These are phyloP conservation scores for Populus deltoides DNA, from an alignment of 345 rosid genomes.

Conservation along the genomic window DNA sequence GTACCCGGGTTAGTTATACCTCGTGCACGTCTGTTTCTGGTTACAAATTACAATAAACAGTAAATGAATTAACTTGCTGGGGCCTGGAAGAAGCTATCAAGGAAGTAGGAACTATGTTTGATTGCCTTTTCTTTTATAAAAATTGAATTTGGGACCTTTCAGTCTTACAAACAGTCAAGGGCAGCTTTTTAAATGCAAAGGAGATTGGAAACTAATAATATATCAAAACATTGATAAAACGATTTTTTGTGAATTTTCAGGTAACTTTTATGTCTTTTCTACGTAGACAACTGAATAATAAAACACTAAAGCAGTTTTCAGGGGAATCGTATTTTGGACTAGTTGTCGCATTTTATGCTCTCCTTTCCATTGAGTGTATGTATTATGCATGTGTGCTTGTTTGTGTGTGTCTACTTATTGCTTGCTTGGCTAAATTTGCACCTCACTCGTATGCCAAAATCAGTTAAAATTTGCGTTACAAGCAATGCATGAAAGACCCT, in stretches of 20 bases:
- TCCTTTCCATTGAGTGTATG: background rate
- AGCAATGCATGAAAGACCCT: background rate
- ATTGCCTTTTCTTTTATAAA: background rate
- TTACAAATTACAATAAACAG: background rate
- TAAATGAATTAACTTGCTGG: no score
- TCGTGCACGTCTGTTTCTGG: background rate
- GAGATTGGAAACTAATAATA: background rate
- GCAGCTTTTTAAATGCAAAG: background rate
- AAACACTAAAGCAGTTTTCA: background rate
- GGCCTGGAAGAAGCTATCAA: background rate
- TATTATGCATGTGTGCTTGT: background rate
- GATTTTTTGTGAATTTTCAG: background rate
- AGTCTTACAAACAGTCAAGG: background rate
- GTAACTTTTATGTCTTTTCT: background rate
- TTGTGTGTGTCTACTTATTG: background rate
- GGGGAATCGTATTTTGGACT: background rate
- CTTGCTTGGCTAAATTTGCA: background rate
- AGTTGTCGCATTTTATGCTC: background rate
- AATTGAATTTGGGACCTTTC: background rate
- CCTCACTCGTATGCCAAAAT: background rate
- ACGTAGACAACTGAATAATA: background rate
- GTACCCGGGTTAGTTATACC: constrained; percentile 62
- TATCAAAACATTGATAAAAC: background rate
- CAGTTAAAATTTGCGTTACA: no score
- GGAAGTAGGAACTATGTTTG: background rate